These are phyloP conservation scores for Pseudonitzschia delicatissima DNA, from an alignment of 108 stramenopile species.

Conservation along the genomic window DNA sequence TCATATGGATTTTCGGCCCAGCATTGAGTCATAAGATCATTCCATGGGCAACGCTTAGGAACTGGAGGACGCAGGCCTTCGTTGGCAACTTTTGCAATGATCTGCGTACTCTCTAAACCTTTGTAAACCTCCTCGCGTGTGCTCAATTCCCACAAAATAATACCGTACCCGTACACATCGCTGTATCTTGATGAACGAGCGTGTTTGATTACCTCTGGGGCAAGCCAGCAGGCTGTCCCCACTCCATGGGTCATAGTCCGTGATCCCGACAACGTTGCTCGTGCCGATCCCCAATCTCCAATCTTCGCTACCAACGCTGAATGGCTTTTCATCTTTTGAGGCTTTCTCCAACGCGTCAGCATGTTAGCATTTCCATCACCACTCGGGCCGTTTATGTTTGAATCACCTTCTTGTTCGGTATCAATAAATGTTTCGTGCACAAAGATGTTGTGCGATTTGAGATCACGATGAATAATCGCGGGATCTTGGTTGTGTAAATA, in stretches of 20 bases:
- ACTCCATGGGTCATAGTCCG: conserved; percentile 97
- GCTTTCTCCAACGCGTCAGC: conserved; percentile 21
- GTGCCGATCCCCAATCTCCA: conserved; percentile 96
- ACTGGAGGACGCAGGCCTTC: conserved; percentile 91
- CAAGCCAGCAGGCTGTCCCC: conserved; percentile 96
- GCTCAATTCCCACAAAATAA: conserved; percentile 95
- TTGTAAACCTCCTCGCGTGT: conserved; percentile 93
- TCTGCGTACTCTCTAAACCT: conserved; percentile 89
- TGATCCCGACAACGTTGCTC: conserved; percentile 81
- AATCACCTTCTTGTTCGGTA: conserved; percentile 26
- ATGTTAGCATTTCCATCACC: not conserved
- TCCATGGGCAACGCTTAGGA: conserved; percentile 88
- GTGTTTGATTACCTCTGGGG: conserved; percentile 94
- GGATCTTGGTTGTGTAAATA: conserved; percentile 93
- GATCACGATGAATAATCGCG: conserved; percentile 96
- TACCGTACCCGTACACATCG: conserved; percentile 97
- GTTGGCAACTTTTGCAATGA: conserved; percentile 94
- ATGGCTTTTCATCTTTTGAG: conserved; percentile 54
- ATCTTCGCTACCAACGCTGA: conserved; percentile 86
- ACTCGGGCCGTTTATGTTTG: conserved; percentile 10
- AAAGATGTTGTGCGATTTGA: conserved; percentile 98
- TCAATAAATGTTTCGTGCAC: conserved; percentile 88
- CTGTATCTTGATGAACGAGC: conserved; percentile 79
- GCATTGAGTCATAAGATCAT: conserved; percentile 91
- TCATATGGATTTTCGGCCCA: conserved; percentile 88